phyloP scores from a whole-genome alignment of 495 filamentous ascomycete genomes.

The Aspergillus indologenus region DNA sequence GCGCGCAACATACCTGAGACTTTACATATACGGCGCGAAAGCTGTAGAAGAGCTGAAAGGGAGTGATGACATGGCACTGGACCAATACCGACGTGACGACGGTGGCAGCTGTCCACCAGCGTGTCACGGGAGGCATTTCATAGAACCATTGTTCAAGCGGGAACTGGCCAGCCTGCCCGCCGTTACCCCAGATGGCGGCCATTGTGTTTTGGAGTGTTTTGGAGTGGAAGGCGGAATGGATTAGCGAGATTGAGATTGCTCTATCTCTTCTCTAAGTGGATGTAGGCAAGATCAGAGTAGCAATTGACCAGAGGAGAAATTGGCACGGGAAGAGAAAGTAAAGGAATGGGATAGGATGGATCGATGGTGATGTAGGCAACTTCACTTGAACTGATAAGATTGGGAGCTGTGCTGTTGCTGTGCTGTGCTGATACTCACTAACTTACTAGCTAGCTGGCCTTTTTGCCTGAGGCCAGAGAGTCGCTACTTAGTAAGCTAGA shows the following conservation, averaged over 20 bases:
- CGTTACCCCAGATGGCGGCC: conserved; percentile 48
- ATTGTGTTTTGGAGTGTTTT: conserved; percentile 23
- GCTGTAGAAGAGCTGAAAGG: conserved; percentile 96
- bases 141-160: conserved; percentile 96
- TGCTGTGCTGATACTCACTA: not conserved
- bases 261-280: no score
- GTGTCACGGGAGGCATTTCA: conserved; percentile 93
- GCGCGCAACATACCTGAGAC: conserved; percentile 62
- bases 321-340: no score
- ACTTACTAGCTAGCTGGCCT: conserved; percentile 20
- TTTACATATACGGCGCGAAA: conserved; percentile 87
- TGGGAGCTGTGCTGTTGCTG: not conserved
- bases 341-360: not conserved
- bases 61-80: conserved; percentile 85
- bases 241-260: no score
- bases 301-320: not conserved
- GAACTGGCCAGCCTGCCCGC: conserved; percentile 62
- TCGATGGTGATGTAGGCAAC: not conserved
- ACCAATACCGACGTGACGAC: conserved; percentile 85
- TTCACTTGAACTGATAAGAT: no score
- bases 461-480: conserved; percentile 13
- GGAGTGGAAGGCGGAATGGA: no score
- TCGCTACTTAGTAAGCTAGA: no score
- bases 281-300: no score
- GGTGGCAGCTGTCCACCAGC: conserved; percentile 94